Evolutionary conservation across 768 basidiomycete species (phyloP), one percentile per base, ranked within the genome.

Genomic region (Boletus bicolor): DNA sequence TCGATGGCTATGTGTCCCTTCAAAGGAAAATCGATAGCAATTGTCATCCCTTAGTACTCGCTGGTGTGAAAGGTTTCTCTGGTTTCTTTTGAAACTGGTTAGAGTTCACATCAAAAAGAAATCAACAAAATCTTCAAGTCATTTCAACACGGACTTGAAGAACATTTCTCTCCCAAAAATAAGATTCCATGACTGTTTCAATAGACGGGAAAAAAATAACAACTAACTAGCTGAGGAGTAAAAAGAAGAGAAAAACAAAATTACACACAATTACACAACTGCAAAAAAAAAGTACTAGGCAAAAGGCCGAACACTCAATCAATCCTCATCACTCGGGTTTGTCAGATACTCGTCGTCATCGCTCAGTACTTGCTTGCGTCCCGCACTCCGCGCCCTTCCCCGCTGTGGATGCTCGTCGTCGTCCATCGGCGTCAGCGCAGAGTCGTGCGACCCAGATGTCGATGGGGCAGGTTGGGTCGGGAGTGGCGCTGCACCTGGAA

Each of bases 401-500:
- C 82, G 78, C 9, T 77, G 77, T 30, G 81, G 82, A 43, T 84
- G 81, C 44, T 87, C 86, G 56, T 91, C 89, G 57, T 91, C 89
- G 44, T 90, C 89, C 86, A 91, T 87, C 2, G 87, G 87, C 7
- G 87, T 89, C 59, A 89, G 69, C 10, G 89, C 87, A 36, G 84
- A 81, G 32, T 89, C 86, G 10, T 77, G 80, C 37, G 81, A 73
- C 32, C 79, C 76, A 42, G 80, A 76, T 2, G 76, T 72, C 51
- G 75, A 67, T 4, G 68, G 65, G 1, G 69, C 64, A 4, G 67
- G 54, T 52, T 66, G 66, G 24, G 45, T 67, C 14, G 52, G 53
- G 1, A 74, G 69, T 8, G 73, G 68, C 19, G 84, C 80, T 3
- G 87, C 89, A 54, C 91, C 91, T 39, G 91, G 90, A 24, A 91